phyloP scores from a whole-genome alignment of 208 protist genomes.

The Balamuthia mandrillaris region DNA sequence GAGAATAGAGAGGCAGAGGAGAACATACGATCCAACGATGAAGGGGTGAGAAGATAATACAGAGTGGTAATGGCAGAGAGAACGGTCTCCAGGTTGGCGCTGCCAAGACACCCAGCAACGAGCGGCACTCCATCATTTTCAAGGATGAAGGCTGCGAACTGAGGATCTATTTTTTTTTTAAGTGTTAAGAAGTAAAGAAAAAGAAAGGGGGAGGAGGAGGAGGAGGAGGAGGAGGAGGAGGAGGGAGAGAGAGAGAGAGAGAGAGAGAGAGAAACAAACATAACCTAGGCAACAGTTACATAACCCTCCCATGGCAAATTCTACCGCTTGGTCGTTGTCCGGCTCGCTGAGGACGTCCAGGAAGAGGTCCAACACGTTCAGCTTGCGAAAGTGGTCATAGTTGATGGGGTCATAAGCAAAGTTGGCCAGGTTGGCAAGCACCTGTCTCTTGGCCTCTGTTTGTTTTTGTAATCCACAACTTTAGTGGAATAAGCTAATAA shows the following conservation, averaged over 20 bases:
- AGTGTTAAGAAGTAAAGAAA: not conserved
- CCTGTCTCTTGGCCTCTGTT: constrained; percentile 38
- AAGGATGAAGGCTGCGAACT: not conserved
- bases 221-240: not conserved
- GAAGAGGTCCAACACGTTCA: constrained; percentile 48
- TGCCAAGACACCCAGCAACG: constrained; percentile 9
- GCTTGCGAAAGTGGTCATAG: constrained; percentile 31
- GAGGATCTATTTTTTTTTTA: not conserved
- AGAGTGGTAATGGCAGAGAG: constrained; percentile 19
- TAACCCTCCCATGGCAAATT: constrained; percentile 37
- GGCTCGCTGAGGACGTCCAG: constrained; percentile 30
- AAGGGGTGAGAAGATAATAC: not conserved
- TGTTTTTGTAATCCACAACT: not conserved
- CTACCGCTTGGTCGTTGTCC: not conserved
- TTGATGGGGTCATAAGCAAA: constrained; percentile 57
- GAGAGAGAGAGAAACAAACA: not conserved
- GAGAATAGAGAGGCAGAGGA: too few relatives aligned
- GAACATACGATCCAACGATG: not conserved
- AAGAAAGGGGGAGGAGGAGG: not conserved
- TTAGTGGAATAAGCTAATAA: not conserved
- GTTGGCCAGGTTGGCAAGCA: constrained; percentile 53
- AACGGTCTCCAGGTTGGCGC: constrained; percentile 6
- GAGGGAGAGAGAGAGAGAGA: not conserved
- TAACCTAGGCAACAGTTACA: constrained; percentile 32
- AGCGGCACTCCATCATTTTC: not conserved